These are phyloP conservation scores for Chenopodium berlandieri DNA, from an alignment of 148 eudicot genomes.

Conservation along the genomic window DNA sequence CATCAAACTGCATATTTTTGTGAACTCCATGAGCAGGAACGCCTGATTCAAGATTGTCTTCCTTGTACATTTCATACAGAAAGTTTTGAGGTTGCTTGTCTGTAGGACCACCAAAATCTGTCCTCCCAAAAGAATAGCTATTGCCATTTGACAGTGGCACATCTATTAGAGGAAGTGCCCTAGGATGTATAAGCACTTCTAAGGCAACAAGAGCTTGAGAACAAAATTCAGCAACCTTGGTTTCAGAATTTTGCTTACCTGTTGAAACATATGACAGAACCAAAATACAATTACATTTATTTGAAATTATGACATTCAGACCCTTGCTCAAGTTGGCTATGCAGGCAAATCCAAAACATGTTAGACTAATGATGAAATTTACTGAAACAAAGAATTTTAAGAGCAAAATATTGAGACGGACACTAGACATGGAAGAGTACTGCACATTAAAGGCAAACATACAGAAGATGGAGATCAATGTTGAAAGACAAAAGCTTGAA, in stretches of 20 bases:
- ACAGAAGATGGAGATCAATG: background rate
- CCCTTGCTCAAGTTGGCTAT: background rate
- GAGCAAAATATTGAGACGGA: background rate
- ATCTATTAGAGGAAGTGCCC: conserved; percentile 65
- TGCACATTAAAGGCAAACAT: background rate
- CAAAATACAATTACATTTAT: background rate
- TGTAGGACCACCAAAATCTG: conserved; percentile 27
- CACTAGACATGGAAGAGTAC: background rate
- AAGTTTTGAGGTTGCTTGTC: conserved; percentile 34
- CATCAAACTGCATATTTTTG: conserved; percentile 17
- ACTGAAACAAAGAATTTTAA: background rate
- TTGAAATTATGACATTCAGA: background rate
- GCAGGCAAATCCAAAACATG: background rate
- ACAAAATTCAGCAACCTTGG: conserved; percentile 67
- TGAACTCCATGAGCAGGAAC: conserved; percentile 24
- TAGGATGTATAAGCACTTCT: conserved; percentile 83
- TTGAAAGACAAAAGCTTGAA: background rate
- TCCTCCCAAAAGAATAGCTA: conserved; percentile 14
- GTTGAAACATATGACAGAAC: conserved; percentile 13
- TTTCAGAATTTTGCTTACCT: conserved; percentile 68
- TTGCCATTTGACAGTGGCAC: conserved; percentile 25
- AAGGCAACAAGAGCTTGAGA: conserved; percentile 65
- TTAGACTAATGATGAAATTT: background rate
- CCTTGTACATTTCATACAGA: conserved; percentile 45
- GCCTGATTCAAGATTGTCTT: conserved; percentile 36